A percentile compares a stretch with the other conserved stretches of the same genome.
phyloP scores from a whole-genome alignment of 768 basidiomycete genomes.

The Sutorius australiensis region DNA sequence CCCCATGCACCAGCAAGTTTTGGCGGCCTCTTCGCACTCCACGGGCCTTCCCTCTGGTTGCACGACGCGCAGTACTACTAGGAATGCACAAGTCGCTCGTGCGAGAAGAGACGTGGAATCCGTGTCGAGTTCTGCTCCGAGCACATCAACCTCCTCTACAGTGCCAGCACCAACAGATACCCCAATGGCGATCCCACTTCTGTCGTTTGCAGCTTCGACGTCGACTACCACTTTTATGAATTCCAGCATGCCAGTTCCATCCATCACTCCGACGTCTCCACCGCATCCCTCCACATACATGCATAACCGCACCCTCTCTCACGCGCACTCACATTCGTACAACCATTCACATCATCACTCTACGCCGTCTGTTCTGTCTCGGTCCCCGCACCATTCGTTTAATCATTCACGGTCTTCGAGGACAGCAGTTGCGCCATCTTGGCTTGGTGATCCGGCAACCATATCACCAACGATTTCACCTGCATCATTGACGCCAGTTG shows the following conservation, averaged over 20 bases:
- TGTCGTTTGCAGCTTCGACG: conserved; percentile 4
- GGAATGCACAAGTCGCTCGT: conserved; percentile 37
- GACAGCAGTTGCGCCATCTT: conserved; percentile 1
- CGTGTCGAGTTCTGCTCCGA: conserved; percentile 1
- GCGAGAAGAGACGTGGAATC: conserved; percentile 28
- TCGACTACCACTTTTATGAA: not conserved
- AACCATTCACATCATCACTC: not conserved
- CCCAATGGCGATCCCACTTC: conserved; percentile 6
- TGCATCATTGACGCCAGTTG: not conserved
- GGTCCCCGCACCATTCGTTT: not conserved
- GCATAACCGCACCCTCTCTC: not conserved
- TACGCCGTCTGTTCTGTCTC: not conserved
- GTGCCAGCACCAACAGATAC: not conserved
- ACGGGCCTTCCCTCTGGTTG: conserved; percentile 61
- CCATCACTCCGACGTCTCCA: not conserved
- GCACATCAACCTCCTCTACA: not conserved
- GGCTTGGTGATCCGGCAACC: not conserved
- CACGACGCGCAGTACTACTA: conserved; percentile 46
- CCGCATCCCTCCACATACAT: not conserved
- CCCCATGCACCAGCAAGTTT: conserved; percentile 63
- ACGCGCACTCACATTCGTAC: not conserved
- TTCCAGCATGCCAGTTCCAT: not conserved
- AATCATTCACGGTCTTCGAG: not conserved
- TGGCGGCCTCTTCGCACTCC: conserved; percentile 50
- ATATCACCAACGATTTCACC: not conserved